These are phyloP conservation scores for Ensete glaucum DNA, from an alignment of 176 grass and related monocot genomes.

Conservation along the genomic window DNA sequence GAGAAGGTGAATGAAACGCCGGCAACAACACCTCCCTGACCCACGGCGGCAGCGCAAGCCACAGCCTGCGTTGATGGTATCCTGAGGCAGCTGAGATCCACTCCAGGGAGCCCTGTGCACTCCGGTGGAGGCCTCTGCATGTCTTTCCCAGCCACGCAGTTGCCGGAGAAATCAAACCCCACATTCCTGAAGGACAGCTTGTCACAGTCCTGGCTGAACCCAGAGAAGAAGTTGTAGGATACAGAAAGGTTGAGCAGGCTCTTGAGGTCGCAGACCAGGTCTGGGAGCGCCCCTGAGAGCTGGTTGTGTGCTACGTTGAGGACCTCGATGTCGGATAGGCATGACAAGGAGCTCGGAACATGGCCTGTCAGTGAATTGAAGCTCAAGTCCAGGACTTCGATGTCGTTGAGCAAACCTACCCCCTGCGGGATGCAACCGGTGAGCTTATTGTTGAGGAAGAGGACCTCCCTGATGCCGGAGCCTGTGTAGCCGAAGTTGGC, in stretches of 20 bases:
- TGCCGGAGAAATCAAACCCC: conserved; percentile 66
- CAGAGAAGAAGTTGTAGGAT: conserved; percentile 89
- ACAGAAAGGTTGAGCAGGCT: conserved; percentile 67
- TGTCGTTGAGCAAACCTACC: conserved; percentile 41
- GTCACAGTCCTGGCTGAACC: conserved; percentile 56
- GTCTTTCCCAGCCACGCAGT: conserved; percentile 54
- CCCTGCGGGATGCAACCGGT: conserved; percentile 84
- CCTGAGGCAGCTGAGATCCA: conserved; percentile 56
- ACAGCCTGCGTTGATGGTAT: conserved; percentile 33
- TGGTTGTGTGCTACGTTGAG: conserved; percentile 92
- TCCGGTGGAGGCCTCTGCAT: conserved; percentile 74
- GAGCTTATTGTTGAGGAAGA: conserved; percentile 88
- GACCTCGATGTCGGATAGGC: conserved; percentile 67
- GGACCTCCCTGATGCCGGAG: conserved; percentile 47
- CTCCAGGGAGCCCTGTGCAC: conserved; percentile 35
- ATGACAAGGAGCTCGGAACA: conserved; percentile 59
- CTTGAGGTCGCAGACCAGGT: conserved; percentile 61
- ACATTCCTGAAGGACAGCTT: conserved; percentile 32
- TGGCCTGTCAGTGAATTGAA: conserved; percentile 61
- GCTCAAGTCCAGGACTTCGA: conserved; percentile 85
- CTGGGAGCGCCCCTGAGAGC: conserved; percentile 56
- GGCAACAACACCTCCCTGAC: conserved; percentile 21
- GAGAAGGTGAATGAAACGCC: conserved; percentile 14
- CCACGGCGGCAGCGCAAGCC: conserved; percentile 27
- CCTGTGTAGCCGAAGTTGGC: conserved; percentile 32